Percentiles rank a stretch among this genome's conserved stretches.
Evolutionary conservation across 768 basidiomycete genomes (phyloP).

Genomic region (Trametopsis cervina): DNA sequence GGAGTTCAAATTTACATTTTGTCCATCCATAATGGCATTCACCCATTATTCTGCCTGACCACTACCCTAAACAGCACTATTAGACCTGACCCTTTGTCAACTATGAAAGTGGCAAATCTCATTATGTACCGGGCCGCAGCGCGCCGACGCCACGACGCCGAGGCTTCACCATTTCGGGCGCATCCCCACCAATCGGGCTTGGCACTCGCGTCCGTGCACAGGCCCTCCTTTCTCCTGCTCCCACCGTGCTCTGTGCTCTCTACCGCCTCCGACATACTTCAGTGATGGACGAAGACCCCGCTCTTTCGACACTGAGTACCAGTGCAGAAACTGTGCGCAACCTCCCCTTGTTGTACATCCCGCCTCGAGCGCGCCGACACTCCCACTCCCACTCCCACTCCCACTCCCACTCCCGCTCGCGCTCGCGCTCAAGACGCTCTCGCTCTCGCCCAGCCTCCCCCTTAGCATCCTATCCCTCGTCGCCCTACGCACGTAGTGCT

Average conservation of each 20-base stretch:
- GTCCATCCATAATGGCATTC: too few relatives aligned
- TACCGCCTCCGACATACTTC: not conserved
- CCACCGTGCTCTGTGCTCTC: not conserved
- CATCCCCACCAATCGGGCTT: not conserved
- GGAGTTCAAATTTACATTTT: too few relatives aligned
- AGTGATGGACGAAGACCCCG: not conserved
- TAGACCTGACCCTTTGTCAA: too few relatives aligned
- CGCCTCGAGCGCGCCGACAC: constrained; percentile 3
- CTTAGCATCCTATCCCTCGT: constrained; percentile 42
- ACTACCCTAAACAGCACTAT: too few relatives aligned
- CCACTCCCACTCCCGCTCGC: not conserved
- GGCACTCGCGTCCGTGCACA: not conserved
- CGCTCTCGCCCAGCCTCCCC: constrained; percentile 25
- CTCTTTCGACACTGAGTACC: constrained; percentile 8
- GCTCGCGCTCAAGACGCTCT: not conserved
- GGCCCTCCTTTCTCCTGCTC: not conserved
- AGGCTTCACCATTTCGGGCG: not conserved
- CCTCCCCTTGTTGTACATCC: constrained; percentile 10
- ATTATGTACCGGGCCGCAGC: too few relatives aligned
- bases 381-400: not conserved
- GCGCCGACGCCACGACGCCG: not conserved
- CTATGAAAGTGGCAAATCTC: too few relatives aligned
- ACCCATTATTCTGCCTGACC: too few relatives aligned
- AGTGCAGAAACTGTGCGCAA: constrained; percentile 21
- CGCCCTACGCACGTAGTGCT: constrained; percentile 56